A percentile compares a stretch with the other conserved stretches of the same genome.
Conservation (phyloP, 2,329 filamentous ascomycete genomes). For the Hypoxylon sp. region DNA sequence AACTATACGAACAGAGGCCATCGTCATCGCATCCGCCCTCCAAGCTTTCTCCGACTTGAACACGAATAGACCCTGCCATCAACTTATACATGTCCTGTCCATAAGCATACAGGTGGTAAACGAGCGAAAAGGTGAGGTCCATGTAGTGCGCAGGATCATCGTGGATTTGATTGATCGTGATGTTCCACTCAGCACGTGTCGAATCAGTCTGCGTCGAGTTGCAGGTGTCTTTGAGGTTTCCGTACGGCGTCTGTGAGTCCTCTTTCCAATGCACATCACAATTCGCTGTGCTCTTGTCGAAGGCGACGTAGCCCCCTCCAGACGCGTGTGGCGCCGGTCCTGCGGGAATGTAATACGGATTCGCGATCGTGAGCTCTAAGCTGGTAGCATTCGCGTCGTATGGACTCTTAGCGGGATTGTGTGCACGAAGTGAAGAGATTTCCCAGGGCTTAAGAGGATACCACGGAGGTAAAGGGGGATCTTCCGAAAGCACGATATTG, state of each 20-base stretch:
- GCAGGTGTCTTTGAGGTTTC: conserved; percentile 39
- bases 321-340: conserved; percentile 45
- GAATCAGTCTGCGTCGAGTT: conserved; percentile 10
- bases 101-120: conserved; percentile 35
- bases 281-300: conserved; percentile 36
- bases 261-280: conserved; percentile 44
- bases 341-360: conserved; percentile 37
- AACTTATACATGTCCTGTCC: conserved; percentile 41
- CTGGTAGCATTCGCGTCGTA: conserved; percentile 43
- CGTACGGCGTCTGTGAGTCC: conserved; percentile 40
- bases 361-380: conserved; percentile 41
- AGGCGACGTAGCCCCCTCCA: conserved; percentile 45
- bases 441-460: conserved; percentile 46
- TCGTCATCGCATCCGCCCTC: conserved; percentile 40
- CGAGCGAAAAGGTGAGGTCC: conserved; percentile 37
- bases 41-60: conserved; percentile 29
- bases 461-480: conserved; percentile 45
- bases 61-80: conserved; percentile 19
- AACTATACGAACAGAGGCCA: conserved; percentile 36
- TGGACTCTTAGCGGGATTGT: conserved; percentile 37
- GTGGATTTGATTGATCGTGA: conserved; percentile 43
- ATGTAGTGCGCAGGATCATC: conserved; percentile 39
- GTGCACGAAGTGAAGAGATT: conserved; percentile 35
- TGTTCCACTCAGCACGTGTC: conserved; percentile 36
- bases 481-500: conserved; percentile 8